These are phyloP conservation scores for Brassica juncea DNA, from an alignment of 345 rosid species.

Conservation along the genomic window DNA sequence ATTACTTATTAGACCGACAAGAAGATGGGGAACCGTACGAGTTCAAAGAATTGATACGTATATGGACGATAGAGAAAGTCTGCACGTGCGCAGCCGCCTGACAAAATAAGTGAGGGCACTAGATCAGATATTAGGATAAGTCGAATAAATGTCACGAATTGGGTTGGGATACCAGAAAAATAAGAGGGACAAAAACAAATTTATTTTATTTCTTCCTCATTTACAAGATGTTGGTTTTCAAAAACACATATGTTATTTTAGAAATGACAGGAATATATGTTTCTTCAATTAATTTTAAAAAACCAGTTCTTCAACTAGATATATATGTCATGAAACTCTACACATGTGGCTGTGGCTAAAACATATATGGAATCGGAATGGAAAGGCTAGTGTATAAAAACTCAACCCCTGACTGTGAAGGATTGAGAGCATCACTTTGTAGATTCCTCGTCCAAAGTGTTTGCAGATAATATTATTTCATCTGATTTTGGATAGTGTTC, in stretches of 20 bases:
- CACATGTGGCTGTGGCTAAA: neutral
- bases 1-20: neutral
- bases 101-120: conserved; percentile 14
- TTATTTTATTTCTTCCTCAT: neutral
- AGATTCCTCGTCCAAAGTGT: neutral
- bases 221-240: neutral
- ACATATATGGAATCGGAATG: neutral
- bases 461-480: neutral
- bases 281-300: neutral
- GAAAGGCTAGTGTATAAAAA: neutral
- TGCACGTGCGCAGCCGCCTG: conserved; percentile 22
- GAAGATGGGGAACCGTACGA: neutral
- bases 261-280: neutral
- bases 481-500: neutral
- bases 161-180: conserved; percentile 11
- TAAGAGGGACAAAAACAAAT: neutral
- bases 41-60: neutral
- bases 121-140: neutral
- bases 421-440: neutral
- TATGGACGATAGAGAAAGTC: neutral
- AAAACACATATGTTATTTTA: conserved; percentile 4
- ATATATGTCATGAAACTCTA: neutral
- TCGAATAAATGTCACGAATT: conserved; percentile 17
- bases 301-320: neutral
- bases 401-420: neutral